These are phyloP conservation scores for Toxicodendron radicans DNA, from an alignment of 345 rosid genomes.

Conservation along the genomic window DNA sequence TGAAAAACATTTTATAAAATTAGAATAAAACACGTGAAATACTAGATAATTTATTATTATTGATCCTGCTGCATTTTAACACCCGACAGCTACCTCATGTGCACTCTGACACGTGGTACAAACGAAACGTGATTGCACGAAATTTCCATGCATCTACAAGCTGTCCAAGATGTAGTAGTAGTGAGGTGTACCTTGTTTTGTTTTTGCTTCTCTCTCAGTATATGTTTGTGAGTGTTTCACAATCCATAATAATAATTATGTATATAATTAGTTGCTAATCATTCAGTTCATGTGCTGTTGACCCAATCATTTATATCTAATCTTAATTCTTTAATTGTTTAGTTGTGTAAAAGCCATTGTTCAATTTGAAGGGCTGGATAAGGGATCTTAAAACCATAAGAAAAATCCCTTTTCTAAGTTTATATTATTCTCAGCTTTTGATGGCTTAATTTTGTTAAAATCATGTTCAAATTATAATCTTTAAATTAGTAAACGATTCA, in stretches of 20 bases:
- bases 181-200: neutral
- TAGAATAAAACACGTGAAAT: neutral
- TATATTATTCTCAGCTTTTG: no score
- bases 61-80: neutral
- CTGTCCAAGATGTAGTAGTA: neutral
- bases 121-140: neutral
- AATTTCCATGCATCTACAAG: neutral
- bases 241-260: constrained; percentile 22
- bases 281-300: constrained; percentile 23
- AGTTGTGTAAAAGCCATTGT: no score
- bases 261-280: constrained; percentile 15
- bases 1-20: neutral
- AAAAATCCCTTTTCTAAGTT: no score
- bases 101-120: neutral
- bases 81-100: neutral
- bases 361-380: no score
- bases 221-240: neutral
- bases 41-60: no score
- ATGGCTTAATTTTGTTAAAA: no score
- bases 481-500: no score
- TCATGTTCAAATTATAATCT: no score
- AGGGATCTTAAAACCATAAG: no score
- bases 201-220: constrained; percentile 21
- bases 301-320: neutral
- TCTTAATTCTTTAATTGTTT: neutral